A percentile compares a stretch with the other conserved stretches of the same genome.
These are phyloP conservation scores for Camellia oleifera DNA, from an alignment of 179 eudicot species.

Conservation along the genomic window DNA sequence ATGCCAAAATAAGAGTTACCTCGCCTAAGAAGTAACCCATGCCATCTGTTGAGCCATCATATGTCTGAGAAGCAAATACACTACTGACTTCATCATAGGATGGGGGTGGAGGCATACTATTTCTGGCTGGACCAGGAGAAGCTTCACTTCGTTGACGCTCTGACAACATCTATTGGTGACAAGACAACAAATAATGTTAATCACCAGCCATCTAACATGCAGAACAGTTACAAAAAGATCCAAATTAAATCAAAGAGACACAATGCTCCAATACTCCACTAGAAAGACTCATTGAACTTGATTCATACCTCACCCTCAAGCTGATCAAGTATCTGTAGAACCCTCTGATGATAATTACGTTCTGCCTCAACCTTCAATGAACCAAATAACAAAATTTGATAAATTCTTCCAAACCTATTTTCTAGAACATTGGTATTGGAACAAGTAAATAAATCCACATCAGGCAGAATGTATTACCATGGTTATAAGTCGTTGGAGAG, in stretches of 20 bases:
- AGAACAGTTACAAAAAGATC: conserved; percentile 7
- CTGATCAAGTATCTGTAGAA: conserved; percentile 76
- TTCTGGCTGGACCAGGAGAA: conserved; percentile 51
- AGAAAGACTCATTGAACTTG: neutral
- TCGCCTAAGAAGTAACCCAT: conserved; percentile 89
- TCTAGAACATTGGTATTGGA: neutral
- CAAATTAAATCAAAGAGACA: neutral
- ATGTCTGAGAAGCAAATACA: conserved; percentile 51
- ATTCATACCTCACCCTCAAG: conserved; percentile 79
- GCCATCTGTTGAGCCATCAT: conserved; percentile 65
- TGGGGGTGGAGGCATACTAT: conserved; percentile 64
- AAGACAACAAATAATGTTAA: conserved; percentile 1
- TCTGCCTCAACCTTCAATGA: conserved; percentile 83
- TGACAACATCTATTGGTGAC: conserved; percentile 32
- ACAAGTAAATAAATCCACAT: neutral
- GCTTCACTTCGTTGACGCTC: conserved; percentile 84
- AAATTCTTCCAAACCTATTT: neutral
- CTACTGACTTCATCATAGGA: conserved; percentile 67
- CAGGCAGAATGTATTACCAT: conserved; percentile 45
- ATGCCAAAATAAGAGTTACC: conserved; percentile 35
- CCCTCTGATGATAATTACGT: conserved; percentile 65
- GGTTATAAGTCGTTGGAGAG: conserved; percentile 83
- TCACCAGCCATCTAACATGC: neutral
- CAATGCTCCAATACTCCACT: neutral
- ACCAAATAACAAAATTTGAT: neutral